Percentiles rank a stretch among this genome's conserved stretches.
Conservation (phyloP, 1,284 basidiomycete species). For the Puccinia novopanici region DNA sequence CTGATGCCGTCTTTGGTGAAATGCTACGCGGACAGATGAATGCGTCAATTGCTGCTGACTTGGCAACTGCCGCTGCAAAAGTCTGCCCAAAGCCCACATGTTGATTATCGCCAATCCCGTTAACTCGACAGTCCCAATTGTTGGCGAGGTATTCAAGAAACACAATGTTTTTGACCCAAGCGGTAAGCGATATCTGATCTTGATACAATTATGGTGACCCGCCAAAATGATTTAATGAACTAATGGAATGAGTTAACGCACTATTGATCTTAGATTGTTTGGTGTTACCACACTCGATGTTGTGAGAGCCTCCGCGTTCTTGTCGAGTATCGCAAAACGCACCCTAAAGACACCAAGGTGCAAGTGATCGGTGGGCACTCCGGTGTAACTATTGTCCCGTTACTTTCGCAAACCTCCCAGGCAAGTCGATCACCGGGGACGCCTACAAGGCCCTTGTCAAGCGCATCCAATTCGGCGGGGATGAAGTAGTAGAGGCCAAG, state of each 20-base stretch:
- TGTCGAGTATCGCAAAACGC: conserved; percentile 75
- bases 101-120: conserved; percentile 79
- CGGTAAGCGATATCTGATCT: conserved; percentile 63
- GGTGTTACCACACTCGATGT: conserved; percentile 98
- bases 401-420: conserved; percentile 86
- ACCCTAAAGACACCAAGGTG: conserved; percentile 63
- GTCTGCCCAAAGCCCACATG: conserved; percentile 86
- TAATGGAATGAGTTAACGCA: conserved; percentile 9
- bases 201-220: neutral
- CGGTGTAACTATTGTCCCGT: conserved; percentile 73
- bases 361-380: conserved; percentile 54
- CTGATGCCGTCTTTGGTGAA: conserved; percentile 34
- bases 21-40: conserved; percentile 71
- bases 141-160: conserved; percentile 92
- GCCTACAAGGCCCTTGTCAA: conserved; percentile 68
- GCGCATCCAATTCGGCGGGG: conserved; percentile 93
- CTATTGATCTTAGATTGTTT: conserved; percentile 68
- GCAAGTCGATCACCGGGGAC: conserved; percentile 64
- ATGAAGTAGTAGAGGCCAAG: conserved; percentile 90
- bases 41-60: conserved; percentile 90
- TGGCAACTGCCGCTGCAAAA: conserved; percentile 84
- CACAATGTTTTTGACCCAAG: conserved; percentile 84
- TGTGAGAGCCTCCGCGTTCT: conserved; percentile 92
- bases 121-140: conserved; percentile 90
- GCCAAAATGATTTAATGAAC: neutral